Evolutionary conservation across 1,139 yeast species (phyloP).

Genomic region (Saccharomyces hybrid): DNA sequence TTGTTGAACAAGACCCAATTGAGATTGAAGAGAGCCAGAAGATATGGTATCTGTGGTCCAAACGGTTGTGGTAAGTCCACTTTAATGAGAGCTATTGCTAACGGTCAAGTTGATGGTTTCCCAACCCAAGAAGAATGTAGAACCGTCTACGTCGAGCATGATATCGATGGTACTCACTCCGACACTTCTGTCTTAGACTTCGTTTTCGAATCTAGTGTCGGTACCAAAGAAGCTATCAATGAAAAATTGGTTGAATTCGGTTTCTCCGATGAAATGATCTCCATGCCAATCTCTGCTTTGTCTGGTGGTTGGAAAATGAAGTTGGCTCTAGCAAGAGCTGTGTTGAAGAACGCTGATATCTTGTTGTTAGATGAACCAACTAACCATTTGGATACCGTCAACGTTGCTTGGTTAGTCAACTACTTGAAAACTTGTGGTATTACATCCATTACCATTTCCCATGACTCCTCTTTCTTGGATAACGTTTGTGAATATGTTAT

Average conservation of each 20-base stretch:
- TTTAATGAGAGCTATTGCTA: constrained; percentile 98
- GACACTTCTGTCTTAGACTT: constrained; percentile 88
- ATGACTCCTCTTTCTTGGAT: constrained; percentile 99
- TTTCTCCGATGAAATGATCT: constrained; percentile 86
- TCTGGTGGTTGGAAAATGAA: constrained; percentile 99
- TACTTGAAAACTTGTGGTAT: constrained; percentile 97
- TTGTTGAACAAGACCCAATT: constrained; percentile 98
- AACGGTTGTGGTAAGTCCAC: constrained; percentile 99
- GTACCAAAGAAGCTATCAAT: constrained; percentile 61
- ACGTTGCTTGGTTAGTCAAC: constrained; percentile 99
- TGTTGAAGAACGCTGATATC: constrained; percentile 96
- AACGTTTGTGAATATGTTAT: constrained; percentile 95
- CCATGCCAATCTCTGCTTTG: constrained; percentile 87
- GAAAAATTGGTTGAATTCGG: constrained; percentile 78
- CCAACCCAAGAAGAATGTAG: constrained; percentile 97
- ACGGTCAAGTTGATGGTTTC: constrained; percentile 99
- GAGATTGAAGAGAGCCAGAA: constrained; percentile 98
- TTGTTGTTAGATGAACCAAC: constrained; percentile 98
- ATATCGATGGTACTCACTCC: constrained; percentile 95
- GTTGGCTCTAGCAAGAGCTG: constrained; percentile 98
- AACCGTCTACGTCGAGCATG: constrained; percentile 99
- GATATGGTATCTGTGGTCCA: constrained; percentile 99
- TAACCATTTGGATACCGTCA: constrained; percentile 98
- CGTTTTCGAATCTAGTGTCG: constrained; percentile 81
- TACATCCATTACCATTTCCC: constrained; percentile 96